Conservation (phyloP, 164 flowering plant species). For the Protea cynaroides region DNA sequence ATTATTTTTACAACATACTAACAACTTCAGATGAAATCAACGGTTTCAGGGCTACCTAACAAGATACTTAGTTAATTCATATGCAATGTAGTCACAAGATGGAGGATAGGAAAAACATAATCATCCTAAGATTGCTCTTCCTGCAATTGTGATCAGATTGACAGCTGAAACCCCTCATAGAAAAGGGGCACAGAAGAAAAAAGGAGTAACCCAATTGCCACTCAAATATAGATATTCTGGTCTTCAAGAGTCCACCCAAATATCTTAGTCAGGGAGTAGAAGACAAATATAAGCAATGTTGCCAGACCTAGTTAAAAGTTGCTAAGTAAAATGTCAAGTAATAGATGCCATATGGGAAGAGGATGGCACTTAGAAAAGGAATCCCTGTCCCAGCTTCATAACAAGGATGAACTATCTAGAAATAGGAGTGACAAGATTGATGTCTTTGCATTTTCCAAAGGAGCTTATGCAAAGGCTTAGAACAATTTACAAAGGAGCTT, state of each 20-base stretch:
- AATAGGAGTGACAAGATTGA: not conserved
- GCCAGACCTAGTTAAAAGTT: not conserved
- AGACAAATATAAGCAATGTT: not conserved
- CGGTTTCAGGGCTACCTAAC: too few species aligned
- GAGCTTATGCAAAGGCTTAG: not conserved
- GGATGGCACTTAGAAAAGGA: not conserved
- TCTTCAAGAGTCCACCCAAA: not conserved
- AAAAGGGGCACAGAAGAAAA: too few species aligned
- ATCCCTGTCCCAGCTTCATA: not conserved
- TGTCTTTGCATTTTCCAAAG: not conserved
- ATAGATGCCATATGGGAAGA: not conserved
- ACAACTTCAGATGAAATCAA: too few species aligned
- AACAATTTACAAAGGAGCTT: too few species aligned
- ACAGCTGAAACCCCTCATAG: too few species aligned
- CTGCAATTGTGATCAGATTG: not conserved
- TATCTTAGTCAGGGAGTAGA: not conserved
- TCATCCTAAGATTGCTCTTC: not conserved
- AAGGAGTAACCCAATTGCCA: not conserved
- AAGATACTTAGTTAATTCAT: too few species aligned
- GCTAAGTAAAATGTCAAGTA: not conserved
- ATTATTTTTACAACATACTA: too few species aligned
- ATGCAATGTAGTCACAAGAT: not conserved
- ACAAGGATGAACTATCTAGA: not conserved
- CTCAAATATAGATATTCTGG: not conserved
- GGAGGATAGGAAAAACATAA: not conserved